Evolutionary conservation across 495 filamentous ascomycete genomes (phyloP).

Genomic region (Neurospora pannonica): DNA sequence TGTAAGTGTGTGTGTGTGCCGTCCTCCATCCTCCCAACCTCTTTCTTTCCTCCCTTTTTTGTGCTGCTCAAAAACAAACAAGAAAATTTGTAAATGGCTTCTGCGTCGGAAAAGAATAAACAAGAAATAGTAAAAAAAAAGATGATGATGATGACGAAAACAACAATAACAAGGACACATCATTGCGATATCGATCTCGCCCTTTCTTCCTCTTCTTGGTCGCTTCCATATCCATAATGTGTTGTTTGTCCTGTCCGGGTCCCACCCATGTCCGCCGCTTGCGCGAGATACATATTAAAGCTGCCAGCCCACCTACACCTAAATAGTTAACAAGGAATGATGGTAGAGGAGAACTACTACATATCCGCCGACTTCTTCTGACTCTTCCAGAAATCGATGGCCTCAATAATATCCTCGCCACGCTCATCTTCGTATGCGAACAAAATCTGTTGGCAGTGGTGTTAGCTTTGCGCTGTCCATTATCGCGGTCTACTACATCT

Average conservation of each 20-base stretch:
- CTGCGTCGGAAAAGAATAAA: background rate
- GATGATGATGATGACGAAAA: background rate
- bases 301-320: background rate
- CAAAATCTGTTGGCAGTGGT: constrained; percentile 57
- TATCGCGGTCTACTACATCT: background rate
- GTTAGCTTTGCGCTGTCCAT: constrained; percentile 10
- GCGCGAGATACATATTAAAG: background rate
- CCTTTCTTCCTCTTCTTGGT: background rate
- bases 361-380: constrained; percentile 31
- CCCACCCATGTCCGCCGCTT: background rate
- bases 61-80: background rate
- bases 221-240: background rate
- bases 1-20: background rate
- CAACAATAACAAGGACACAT: background rate
- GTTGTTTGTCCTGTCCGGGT: background rate
- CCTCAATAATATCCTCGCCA: constrained; percentile 90
- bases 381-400: constrained; percentile 92
- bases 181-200: background rate
- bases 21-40: background rate
- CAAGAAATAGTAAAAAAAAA: background rate
- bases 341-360: background rate
- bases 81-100: background rate
- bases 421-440: constrained; percentile 96
- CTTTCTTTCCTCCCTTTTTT: background rate
- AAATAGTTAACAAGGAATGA: background rate